Percentiles rank a stretch among this genome's conserved stretches.
Evolutionary conservation across 768 basidiomycete genomes (phyloP).

Genomic region (Holtermanniella nyarrowii): DNA sequence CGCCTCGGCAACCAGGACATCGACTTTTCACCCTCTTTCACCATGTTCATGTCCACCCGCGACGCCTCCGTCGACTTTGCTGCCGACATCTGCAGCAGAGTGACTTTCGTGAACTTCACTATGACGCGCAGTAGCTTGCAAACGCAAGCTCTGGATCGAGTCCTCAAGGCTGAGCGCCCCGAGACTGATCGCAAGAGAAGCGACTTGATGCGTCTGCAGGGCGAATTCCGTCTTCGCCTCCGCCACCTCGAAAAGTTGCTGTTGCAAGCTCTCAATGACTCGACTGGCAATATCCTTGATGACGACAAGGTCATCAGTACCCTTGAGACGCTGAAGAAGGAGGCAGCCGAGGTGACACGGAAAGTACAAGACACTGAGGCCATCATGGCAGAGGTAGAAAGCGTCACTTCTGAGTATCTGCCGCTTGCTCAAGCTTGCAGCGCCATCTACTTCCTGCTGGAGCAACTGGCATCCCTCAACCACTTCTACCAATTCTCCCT

Average conservation of each 20-base stretch:
- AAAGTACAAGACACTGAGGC: conserved; percentile 95
- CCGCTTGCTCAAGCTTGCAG: conserved; percentile 93
- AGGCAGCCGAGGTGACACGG: conserved; percentile 87
- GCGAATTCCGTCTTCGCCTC: conserved; percentile 87
- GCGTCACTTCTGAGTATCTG: conserved; percentile 87
- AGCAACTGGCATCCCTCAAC: conserved; percentile 84
- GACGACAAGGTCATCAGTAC: conserved; percentile 93
- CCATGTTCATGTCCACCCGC: conserved; percentile 95
- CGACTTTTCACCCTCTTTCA: conserved; percentile 99
- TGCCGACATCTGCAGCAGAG: conserved; percentile 95
- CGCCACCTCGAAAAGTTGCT: conserved; percentile 86
- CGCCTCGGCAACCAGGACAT: conserved; percentile 96
- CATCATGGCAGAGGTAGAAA: conserved; percentile 91
- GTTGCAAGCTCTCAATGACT: conserved; percentile 90
- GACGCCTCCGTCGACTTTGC: conserved; percentile 97
- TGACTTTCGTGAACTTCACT: conserved; percentile 91
- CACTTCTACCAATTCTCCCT: conserved; percentile 99
- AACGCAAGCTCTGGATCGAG: conserved; percentile 94
- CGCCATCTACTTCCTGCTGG: conserved; percentile 90
- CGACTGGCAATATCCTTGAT: conserved; percentile 90
- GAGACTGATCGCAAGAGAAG: conserved; percentile 92
- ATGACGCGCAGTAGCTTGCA: conserved; percentile 98
- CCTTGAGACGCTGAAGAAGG: conserved; percentile 85
- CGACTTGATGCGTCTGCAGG: conserved; percentile 95
- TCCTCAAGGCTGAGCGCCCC: conserved; percentile 90